Evolutionary conservation across 306 rosid species (phyloP).

Genomic region (Rubus parviflorus): DNA sequence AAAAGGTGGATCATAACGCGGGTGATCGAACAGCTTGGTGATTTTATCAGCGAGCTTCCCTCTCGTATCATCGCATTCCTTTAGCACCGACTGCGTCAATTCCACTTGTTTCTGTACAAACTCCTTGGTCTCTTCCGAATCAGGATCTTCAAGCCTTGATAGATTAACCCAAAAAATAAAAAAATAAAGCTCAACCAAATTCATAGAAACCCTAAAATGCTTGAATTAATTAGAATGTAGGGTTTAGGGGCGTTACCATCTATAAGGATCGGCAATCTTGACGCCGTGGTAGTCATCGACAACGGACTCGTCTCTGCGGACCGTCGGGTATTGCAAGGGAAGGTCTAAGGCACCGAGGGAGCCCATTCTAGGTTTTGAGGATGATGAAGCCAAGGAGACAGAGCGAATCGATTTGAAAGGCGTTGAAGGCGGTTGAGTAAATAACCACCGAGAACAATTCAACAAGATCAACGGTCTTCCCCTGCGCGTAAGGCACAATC

Average conservation of each 20-base stretch:
- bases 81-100: slow-evolving; percentile 64
- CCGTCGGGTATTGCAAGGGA: slow-evolving; percentile 52
- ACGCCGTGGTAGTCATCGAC: slow-evolving; percentile 73
- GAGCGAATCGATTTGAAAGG: slow-evolving; percentile 15
- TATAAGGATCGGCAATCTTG: slow-evolving; percentile 65
- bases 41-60: slow-evolving; percentile 54
- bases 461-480: not conserved
- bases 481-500: not conserved
- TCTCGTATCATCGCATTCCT: slow-evolving; percentile 54
- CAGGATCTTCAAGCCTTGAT: slow-evolving; percentile 89
- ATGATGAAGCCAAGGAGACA: not conserved
- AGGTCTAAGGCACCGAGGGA: slow-evolving; percentile 40
- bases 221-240: not conserved
- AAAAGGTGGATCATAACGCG: slow-evolving; percentile 72
- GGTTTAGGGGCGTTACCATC: slow-evolving; percentile 50
- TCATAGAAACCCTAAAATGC: not conserved
- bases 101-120: slow-evolving; percentile 70
- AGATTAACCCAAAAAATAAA: not conserved
- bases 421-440: slow-evolving; percentile 8
- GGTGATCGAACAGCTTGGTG: slow-evolving; percentile 76
- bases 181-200: not conserved
- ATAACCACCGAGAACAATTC: not conserved
- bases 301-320: slow-evolving; percentile 69
- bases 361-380: slow-evolving; percentile 44
- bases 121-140: slow-evolving; percentile 75